Base-by-base conservation (phyloP, 2,329 filamentous ascomycete species). In the Alternaria triticimaculans region DNA sequence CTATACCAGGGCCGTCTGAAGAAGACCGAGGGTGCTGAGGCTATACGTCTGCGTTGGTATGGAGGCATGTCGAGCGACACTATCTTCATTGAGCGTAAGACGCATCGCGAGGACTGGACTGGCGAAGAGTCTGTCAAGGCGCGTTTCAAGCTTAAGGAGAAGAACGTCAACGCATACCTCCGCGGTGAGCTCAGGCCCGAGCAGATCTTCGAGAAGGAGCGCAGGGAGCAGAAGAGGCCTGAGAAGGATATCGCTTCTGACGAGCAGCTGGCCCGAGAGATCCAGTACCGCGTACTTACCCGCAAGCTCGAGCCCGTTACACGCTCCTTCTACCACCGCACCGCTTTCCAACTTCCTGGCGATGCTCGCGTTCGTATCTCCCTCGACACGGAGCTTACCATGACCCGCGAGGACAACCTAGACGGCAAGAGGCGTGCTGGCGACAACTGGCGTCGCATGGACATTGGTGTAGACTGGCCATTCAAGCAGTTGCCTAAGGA, bases 71-170 rank as follows among this genome's bases (percentile, higher is more conserved):
- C 96, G 73, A 93, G 86, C 57, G 94, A 98, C 77, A 96, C 93
- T 58, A 96, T 98, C 61, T 99, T 98, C 76, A 91, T 99, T 23
- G 96, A 99, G 84, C 89, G 96, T 66, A 99, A 99, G 83, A 99
- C 96, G 1, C 96, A 99, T 83, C 91, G 96, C 43, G 96, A 99
- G 81, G 96, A 99, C 80, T 99, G 96, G 96, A 99, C 96, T 0
- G 96, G 96, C 62, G 96, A 99, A 80, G 97, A 98, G 83, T 98
- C 95, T 2, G 96, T 99, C 82, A 99, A 99, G 84, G 95, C 96
- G 46, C 92, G 96, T 46, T 99, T 99, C 77, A 87, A 92, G 9
- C 86, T 96, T 68, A 98, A 99, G 84, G 96, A 99, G 83, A 99
- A 99, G 86, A 92, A 97, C 67, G 91, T 99, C 76, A 98, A 98